phyloP scores from a whole-genome alignment of 2,329 filamentous ascomycete species.

The Colletotrichum sp. region DNA sequence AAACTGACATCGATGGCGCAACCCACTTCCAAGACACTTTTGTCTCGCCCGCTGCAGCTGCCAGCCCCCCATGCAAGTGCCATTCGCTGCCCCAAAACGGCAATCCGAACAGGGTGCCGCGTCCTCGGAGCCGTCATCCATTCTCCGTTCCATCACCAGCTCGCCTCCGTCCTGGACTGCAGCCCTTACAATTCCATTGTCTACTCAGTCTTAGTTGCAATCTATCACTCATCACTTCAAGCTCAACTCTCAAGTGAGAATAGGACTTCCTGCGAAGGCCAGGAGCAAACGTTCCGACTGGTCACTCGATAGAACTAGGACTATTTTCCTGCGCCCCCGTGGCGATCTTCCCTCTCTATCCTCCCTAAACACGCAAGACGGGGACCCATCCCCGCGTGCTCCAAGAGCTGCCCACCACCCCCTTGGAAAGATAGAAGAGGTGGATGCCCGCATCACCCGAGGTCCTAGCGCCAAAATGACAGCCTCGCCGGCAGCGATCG shows the following conservation, averaged over 20 bases:
- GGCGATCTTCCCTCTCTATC: neutral
- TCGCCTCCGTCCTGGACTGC: neutral
- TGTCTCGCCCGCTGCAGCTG: neutral
- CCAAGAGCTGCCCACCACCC: neutral
- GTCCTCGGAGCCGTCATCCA: constrained; percentile 14
- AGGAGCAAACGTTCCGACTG: neutral
- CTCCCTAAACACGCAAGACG: neutral
- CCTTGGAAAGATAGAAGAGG: neutral
- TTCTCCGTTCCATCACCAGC: neutral
- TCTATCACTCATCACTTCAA: neutral
- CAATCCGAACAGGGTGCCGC: constrained; percentile 16
- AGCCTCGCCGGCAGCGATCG: constrained; percentile 16
- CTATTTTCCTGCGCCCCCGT: neutral
- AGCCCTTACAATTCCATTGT: neutral
- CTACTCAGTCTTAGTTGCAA: neutral
- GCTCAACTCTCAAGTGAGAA: neutral
- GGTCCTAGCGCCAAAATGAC: constrained; percentile 14
- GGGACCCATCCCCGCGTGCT: constrained; percentile 1
- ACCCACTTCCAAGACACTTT: neutral
- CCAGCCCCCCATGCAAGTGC: constrained; percentile 9
- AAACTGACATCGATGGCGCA: constrained; percentile 11
- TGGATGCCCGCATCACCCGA: constrained; percentile 16
- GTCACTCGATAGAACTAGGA: neutral
- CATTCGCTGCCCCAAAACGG: constrained; percentile 7
- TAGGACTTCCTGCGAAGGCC: neutral